These are phyloP conservation scores for Tetrapisispora namnaoensis DNA, from an alignment of 805 yeast genomes.

Conservation along the genomic window DNA sequence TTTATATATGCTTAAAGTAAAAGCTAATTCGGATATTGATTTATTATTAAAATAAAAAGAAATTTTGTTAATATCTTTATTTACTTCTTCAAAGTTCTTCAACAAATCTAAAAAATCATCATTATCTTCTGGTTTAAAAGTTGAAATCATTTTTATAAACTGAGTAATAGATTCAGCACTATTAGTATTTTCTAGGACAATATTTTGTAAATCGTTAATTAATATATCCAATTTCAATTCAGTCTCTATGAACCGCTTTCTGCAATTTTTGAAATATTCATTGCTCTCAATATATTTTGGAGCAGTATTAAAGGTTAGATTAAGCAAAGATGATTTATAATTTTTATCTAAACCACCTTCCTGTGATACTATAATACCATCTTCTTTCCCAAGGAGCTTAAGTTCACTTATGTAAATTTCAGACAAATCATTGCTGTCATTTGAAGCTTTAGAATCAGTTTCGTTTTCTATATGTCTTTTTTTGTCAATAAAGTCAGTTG, in stretches of 20 bases:
- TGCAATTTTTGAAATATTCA: conserved; percentile 62
- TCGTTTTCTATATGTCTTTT: conserved; percentile 60
- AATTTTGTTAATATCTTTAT: conserved; percentile 44
- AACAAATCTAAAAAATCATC: conserved; percentile 53
- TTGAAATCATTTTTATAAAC: conserved; percentile 44
- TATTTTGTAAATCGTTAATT: conserved; percentile 59
- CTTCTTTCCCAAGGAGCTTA: conserved; percentile 26
- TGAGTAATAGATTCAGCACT: conserved; percentile 61
- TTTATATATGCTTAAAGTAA: conserved; percentile 76
- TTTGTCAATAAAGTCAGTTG: conserved; percentile 57
- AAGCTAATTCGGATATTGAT: conserved; percentile 75
- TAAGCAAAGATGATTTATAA: conserved; percentile 62
- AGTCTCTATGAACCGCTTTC: conserved; percentile 55
- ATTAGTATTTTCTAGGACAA: conserved; percentile 68
- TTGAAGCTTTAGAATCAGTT: conserved; percentile 44
- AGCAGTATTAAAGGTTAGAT: conserved; percentile 53
- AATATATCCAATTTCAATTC: conserved; percentile 66
- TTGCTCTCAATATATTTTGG: conserved; percentile 70
- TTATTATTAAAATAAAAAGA: conserved; percentile 65
- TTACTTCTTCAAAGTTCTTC: conserved; percentile 61
- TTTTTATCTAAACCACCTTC: conserved; percentile 32
- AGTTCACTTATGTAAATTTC: conserved; percentile 28
- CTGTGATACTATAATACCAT: conserved; percentile 20
- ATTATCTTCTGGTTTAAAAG: conserved; percentile 67
- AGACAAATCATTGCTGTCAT: conserved; percentile 32